Conservation (phyloP, 2,329 filamentous ascomycete genomes). For the Botrytis fabae region DNA sequence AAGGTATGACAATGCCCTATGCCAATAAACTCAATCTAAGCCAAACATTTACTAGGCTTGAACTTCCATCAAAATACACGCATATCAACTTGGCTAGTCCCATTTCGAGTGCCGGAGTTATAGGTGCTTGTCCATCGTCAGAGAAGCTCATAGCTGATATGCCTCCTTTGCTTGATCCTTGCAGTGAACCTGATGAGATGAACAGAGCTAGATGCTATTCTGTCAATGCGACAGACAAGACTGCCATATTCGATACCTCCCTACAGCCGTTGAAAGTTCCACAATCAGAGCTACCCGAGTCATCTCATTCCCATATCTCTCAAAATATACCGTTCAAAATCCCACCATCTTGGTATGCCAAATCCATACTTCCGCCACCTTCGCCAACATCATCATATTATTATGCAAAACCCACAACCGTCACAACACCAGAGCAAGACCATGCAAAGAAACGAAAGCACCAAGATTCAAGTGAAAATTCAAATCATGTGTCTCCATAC, state of each 20-base stretch:
- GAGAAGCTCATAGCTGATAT: neutral
- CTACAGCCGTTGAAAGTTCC: neutral
- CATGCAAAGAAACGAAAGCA: constrained; percentile 10
- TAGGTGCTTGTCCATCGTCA: neutral
- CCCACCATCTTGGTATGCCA: neutral
- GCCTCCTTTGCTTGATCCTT: neutral
- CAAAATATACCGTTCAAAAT: constrained; percentile 16
- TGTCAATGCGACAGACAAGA: neutral
- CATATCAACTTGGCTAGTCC: neutral
- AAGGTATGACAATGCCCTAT: constrained; percentile 29
- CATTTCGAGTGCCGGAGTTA: neutral
- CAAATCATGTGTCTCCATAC: neutral
- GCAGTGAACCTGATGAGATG: neutral
- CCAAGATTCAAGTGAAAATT: neutral
- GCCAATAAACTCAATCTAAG: neutral
- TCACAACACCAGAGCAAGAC: neutral
- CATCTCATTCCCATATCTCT: neutral
- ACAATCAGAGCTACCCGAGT: neutral
- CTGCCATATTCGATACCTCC: neutral
- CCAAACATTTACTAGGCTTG: neutral
- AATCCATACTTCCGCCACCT: constrained; percentile 3
- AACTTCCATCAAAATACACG: neutral
- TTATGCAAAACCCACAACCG: neutral
- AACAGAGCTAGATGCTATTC: neutral
- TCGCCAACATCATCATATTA: neutral